These are phyloP conservation scores for Mucor plumbeus DNA, from an alignment of 371 early-diverging fungal genomes.

Conservation along the genomic window DNA sequence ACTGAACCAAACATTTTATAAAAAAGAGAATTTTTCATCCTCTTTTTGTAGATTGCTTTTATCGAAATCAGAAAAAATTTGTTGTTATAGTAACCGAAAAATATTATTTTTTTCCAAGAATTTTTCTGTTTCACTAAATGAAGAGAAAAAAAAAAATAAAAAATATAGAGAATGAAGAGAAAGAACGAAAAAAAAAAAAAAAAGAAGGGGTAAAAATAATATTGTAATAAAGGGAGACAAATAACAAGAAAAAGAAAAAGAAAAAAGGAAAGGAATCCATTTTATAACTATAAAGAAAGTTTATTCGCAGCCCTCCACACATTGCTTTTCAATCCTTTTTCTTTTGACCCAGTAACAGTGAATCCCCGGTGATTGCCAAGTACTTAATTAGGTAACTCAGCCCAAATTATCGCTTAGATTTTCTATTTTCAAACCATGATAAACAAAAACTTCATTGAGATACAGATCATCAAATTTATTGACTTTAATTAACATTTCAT, in stretches of 20 bases:
- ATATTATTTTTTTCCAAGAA: neutral
- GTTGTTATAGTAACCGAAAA: neutral
- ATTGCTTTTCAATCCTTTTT: neutral
- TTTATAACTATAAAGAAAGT: neutral
- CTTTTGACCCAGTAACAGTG: neutral
- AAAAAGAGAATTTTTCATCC: conserved; percentile 29
- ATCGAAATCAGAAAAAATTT: neutral
- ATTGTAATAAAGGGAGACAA: conserved; percentile 1
- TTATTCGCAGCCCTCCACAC: conserved; percentile 5
- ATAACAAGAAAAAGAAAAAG: neutral
- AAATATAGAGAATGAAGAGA: conserved; percentile 1
- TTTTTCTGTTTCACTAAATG: neutral
- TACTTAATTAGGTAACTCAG: neutral
- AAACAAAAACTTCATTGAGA: too few species aligned
- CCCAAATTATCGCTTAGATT: neutral
- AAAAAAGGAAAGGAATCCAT: neutral
- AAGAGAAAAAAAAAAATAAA: neutral
- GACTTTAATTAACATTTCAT: neutral
- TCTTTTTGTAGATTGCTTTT: neutral
- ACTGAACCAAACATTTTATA: conserved; percentile 54
- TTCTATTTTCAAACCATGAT: neutral
- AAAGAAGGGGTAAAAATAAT: neutral
- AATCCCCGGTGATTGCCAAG: conserved; percentile 2
- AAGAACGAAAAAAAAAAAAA: neutral
- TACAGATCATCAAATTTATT: neutral